These are phyloP conservation scores for Cylindricascospora bacillispora DNA, from an alignment of 1,139 yeast genomes.

Conservation along the genomic window DNA sequence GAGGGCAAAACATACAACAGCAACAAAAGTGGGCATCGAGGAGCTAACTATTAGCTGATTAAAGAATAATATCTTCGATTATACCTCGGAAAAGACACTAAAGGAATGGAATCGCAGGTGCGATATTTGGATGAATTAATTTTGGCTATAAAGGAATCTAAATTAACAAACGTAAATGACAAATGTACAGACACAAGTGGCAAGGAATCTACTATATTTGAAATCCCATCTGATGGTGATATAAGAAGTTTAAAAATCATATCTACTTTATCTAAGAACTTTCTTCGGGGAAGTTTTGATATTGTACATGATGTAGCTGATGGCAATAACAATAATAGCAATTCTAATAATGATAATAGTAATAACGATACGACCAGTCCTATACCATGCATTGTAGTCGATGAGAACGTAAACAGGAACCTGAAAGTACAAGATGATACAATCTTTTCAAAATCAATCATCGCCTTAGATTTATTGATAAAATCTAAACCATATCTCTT, in stretches of 20 bases:
- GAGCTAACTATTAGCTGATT: no score
- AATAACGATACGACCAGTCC: no score
- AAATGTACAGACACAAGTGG: background rate
- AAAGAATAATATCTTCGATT: no score
- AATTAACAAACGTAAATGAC: no score
- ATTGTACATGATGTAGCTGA: background rate
- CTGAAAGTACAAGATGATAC: no score
- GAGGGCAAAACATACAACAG: no score
- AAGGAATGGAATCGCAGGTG: slow-evolving; percentile 21
- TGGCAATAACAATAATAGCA: slow-evolving; percentile 6
- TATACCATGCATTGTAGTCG: no score
- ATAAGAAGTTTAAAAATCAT: slow-evolving; percentile 8
- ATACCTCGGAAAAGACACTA: no score
- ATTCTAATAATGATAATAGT: no score
- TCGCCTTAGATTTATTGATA: slow-evolving; percentile 17
- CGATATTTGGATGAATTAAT: slow-evolving; percentile 22
- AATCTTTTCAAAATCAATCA: slow-evolving; percentile 17
- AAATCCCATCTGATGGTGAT: slow-evolving; percentile 10
- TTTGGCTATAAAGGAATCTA: slow-evolving; percentile 15
- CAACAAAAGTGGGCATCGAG: no score
- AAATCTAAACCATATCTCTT: slow-evolving; percentile 13
- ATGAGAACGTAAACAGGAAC: no score
- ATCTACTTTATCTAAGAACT: background rate
- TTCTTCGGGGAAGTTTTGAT: background rate
- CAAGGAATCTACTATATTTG: slow-evolving; percentile 1